Conservation (phyloP, 2,329 filamentous ascomycete genomes). For the Neonectria coccinea region DNA sequence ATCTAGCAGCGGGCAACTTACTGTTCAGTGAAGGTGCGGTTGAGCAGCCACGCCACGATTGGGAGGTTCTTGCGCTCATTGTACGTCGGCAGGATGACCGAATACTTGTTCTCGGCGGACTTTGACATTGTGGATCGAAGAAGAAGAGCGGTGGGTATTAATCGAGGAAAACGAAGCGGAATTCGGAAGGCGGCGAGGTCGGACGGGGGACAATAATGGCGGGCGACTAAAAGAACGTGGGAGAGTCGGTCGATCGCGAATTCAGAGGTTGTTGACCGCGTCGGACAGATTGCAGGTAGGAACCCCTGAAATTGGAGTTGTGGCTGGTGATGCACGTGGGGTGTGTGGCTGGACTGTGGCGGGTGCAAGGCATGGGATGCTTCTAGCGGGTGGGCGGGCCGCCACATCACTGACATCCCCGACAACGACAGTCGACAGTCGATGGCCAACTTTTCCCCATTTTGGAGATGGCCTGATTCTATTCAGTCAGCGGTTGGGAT, state of each 20-base stretch:
- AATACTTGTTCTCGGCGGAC: constrained; percentile 79
- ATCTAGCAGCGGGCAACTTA: constrained; percentile 57
- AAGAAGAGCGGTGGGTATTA: constrained; percentile 16
- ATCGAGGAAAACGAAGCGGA: constrained; percentile 7
- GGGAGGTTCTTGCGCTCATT: constrained; percentile 98
- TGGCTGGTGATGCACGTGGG: constrained; percentile 33
- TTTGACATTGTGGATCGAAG: constrained; percentile 60
- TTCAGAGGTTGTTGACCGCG: constrained; percentile 34
- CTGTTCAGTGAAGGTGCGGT: constrained; percentile 91
- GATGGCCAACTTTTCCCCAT: constrained; percentile 11
- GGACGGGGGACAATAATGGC: constrained; percentile 8
- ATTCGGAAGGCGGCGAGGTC: constrained; percentile 7
- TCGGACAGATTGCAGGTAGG: constrained; percentile 43
- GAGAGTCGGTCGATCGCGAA: constrained; percentile 41
- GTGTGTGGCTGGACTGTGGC: constrained; percentile 10
- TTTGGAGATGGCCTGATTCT: constrained; percentile 6
- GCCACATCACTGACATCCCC: background rate
- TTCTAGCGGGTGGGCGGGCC: background rate
- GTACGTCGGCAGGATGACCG: constrained; percentile 96
- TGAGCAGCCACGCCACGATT: constrained; percentile 93
- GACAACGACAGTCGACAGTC: background rate
- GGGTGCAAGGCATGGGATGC: background rate
- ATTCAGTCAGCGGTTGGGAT: background rate
- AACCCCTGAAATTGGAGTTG: constrained; percentile 38
- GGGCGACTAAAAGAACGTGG: constrained; percentile 43